Evolutionary conservation across 257 asterid species (phyloP).

Genomic region (Nicotiana paniculata): DNA sequence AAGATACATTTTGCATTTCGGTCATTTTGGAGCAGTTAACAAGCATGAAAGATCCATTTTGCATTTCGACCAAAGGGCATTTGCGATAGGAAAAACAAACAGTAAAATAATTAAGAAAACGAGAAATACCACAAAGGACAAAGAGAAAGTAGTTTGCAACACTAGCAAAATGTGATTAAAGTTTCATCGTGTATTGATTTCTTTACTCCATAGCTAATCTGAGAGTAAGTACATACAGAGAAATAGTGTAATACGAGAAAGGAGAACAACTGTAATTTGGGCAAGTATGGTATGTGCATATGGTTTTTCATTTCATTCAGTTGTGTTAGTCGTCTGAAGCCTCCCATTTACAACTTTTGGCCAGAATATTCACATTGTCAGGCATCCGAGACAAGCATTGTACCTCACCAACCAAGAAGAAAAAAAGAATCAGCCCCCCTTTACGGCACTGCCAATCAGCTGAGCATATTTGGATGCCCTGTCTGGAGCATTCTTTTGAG

Average conservation of each 20-base stretch:
- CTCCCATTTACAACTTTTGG: neutral
- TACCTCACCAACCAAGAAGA: constrained; percentile 20
- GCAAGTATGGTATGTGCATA: constrained; percentile 24
- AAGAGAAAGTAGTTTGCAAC: neutral
- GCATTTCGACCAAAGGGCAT: neutral
- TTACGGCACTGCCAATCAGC: constrained; percentile 40
- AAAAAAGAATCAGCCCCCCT: constrained; percentile 13
- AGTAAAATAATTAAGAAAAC: neutral
- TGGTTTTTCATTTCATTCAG: neutral
- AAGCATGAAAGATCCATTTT: neutral
- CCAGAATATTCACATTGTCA: constrained; percentile 24
- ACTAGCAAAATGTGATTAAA: neutral
- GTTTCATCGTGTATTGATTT: neutral
- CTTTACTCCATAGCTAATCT: neutral
- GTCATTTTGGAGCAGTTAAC: too few relatives aligned
- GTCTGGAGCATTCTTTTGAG: constrained; percentile 96
- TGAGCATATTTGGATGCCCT: constrained; percentile 86
- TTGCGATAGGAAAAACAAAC: neutral
- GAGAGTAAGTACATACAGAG: neutral
- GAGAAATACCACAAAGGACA: neutral
- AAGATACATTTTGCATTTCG: neutral
- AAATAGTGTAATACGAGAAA: neutral
- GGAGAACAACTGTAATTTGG: neutral
- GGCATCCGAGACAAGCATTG: neutral
- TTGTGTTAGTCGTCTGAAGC: neutral